A percentile compares a stretch with the other conserved stretches of the same genome.
phyloP scores from a whole-genome alignment of 371 early-diverging fungal genomes.

The Parasitella parasitica region DNA sequence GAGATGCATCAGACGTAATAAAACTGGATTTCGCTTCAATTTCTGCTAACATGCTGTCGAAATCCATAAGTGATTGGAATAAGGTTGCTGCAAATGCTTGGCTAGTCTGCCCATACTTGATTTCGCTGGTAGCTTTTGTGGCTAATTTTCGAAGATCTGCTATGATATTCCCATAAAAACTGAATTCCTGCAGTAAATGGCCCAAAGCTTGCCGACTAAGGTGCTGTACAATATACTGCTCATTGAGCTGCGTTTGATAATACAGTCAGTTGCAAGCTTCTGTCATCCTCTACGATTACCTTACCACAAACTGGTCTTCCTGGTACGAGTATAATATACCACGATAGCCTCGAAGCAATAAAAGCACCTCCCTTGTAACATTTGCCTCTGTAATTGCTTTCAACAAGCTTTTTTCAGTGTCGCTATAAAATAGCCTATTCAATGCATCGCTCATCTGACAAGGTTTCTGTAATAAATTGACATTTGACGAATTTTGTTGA shows the following conservation, averaged over 20 bases:
- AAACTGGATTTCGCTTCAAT: constrained; percentile 20
- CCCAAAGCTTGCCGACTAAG: constrained; percentile 19
- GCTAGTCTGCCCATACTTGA: constrained; percentile 34
- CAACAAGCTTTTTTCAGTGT: neutral
- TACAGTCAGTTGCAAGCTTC: no score
- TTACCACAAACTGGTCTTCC: constrained; percentile 14
- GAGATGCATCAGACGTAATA: constrained; percentile 4
- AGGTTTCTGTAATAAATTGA: constrained; percentile 12
- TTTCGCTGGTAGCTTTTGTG: constrained; percentile 4
- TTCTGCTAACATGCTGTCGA: constrained; percentile 25
- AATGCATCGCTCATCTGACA: constrained; percentile 9
- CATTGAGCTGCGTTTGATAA: constrained; percentile 13
- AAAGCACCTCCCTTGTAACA: constrained; percentile 32
- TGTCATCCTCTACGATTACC: no score
- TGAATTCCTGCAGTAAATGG: constrained; percentile 23
- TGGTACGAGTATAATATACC: constrained; percentile 24
- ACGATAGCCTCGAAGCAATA: constrained; percentile 29
- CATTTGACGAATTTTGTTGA: neutral
- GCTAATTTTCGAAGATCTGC: constrained; percentile 17
- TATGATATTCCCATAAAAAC: constrained; percentile 27
- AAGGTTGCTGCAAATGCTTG: constrained; percentile 39
- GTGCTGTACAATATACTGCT: constrained; percentile 12
- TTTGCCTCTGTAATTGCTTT: constrained; percentile 28
- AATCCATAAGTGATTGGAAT: constrained; percentile 16
- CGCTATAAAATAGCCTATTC: neutral